phyloP scores from a whole-genome alignment of 768 basidiomycete genomes.

The Sporobolomyces roseus region DNA sequence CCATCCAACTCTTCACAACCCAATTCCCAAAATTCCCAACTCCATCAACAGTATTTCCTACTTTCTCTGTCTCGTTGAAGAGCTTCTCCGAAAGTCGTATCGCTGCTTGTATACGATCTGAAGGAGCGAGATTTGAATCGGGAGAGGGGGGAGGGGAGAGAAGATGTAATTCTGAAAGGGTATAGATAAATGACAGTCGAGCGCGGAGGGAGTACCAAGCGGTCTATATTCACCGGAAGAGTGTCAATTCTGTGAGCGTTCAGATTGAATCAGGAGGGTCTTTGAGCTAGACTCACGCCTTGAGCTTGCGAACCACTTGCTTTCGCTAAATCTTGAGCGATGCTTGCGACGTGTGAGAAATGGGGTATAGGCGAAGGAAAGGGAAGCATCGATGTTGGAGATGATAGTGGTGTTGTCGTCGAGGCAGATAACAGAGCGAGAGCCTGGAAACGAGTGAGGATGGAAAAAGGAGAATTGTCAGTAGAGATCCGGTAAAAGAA shows the following conservation, averaged over 20 bases:
- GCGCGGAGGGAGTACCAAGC: constrained; percentile 36
- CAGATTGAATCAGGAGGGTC: too few species aligned
- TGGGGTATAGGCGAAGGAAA: constrained; percentile 6
- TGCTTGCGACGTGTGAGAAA: constrained; percentile 23
- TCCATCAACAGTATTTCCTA: constrained; percentile 2
- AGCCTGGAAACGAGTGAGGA: constrained; percentile 6
- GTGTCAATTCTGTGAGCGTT: not conserved
- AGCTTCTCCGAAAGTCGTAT: constrained; percentile 11
- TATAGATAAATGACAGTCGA: constrained; percentile 32
- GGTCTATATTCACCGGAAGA: not conserved
- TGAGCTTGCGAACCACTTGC: constrained; percentile 19
- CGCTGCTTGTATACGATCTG: not conserved
- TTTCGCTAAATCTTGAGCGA: constrained; percentile 37
- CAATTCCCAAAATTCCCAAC: constrained; percentile 16
- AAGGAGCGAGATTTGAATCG: not conserved
- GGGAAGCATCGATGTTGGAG: constrained; percentile 17
- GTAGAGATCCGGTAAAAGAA: not conserved
- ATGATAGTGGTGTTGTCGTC: constrained; percentile 9
- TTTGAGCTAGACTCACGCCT: constrained; percentile 17
- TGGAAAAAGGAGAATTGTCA: not conserved
- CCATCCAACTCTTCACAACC: constrained; percentile 31
- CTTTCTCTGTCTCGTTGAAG: not conserved
- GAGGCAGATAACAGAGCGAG: constrained; percentile 32
- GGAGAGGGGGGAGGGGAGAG: constrained; percentile 1
- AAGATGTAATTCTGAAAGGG: constrained; percentile 3